These are phyloP conservation scores for Cardiospermum halicacabum DNA, from an alignment of 345 rosid species.

Conservation along the genomic window DNA sequence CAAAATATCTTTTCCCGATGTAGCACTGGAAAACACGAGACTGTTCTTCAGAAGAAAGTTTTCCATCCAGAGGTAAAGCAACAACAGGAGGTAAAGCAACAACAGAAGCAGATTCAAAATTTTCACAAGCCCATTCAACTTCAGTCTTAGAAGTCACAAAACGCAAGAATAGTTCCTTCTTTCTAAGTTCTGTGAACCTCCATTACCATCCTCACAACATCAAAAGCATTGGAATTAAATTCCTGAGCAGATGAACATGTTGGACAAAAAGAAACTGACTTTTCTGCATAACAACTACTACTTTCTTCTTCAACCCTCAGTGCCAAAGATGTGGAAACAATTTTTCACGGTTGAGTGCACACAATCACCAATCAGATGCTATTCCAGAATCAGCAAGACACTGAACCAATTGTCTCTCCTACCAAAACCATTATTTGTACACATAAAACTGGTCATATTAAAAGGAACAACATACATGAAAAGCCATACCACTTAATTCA, in stretches of 20 bases:
- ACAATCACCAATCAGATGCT: slow-evolving; percentile 44
- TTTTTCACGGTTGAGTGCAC: no score
- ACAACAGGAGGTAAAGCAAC: slow-evolving; percentile 56
- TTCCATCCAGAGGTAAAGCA: slow-evolving; percentile 81
- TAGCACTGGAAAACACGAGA: slow-evolving; percentile 49
- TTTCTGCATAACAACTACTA: no score
- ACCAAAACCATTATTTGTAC: slow-evolving; percentile 65
- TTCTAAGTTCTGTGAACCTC: slow-evolving; percentile 57
- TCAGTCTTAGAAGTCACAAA: slow-evolving; percentile 86
- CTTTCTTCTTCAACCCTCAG: no score
- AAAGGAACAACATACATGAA: no score
- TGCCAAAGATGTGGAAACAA: no score
- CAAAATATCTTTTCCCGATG: slow-evolving; percentile 71
- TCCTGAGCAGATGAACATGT: no score
- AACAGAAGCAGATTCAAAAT: slow-evolving; percentile 51
- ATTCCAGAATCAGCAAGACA: slow-evolving; percentile 85
- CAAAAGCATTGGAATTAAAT: no score
- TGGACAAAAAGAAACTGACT: no score
- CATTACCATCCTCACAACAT: slow-evolving; percentile 53
- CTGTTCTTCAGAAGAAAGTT: slow-evolving; percentile 73
- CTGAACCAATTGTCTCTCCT: slow-evolving; percentile 93
- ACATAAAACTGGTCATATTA: slow-evolving; percentile 14
- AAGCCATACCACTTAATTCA: no score
- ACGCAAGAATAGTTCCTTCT: slow-evolving; percentile 83
- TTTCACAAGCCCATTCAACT: slow-evolving; percentile 92